phyloP scores from a whole-genome alignment of 768 basidiomycete species.

The Macrolepiota albuminosa region DNA sequence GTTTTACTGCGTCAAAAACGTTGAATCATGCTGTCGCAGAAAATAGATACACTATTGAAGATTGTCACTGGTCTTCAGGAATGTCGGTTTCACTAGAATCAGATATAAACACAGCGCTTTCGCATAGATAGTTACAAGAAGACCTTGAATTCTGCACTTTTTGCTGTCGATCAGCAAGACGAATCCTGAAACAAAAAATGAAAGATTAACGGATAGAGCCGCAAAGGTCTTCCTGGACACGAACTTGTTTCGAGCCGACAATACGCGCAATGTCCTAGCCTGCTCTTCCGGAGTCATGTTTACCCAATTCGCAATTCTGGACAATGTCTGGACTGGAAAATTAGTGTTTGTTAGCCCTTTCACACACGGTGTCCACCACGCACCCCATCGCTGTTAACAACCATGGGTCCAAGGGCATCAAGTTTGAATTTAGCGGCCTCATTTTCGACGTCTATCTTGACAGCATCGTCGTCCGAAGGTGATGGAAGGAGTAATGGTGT shows the following conservation, averaged over 20 bases:
- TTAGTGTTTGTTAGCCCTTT: background rate
- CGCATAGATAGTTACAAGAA: background rate
- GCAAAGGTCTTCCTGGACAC: background rate
- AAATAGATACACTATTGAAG: slow-evolving; percentile 18
- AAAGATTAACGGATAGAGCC: background rate
- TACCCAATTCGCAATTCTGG: slow-evolving; percentile 62
- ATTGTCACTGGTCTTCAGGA: slow-evolving; percentile 13
- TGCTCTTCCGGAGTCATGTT: slow-evolving; percentile 52
- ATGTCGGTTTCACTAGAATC: background rate
- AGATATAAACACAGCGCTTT: background rate
- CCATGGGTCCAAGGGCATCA: slow-evolving; percentile 60
- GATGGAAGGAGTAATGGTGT: background rate
- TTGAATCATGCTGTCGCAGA: slow-evolving; percentile 16
- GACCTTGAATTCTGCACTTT: background rate
- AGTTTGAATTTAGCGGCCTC: slow-evolving; percentile 37
- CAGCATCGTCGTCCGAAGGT: slow-evolving; percentile 3
- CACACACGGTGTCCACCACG: slow-evolving; percentile 15
- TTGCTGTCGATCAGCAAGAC: background rate
- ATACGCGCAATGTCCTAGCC: slow-evolving; percentile 49
- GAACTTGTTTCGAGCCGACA: slow-evolving; percentile 51
- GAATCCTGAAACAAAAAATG: background rate
- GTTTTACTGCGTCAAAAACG: background rate
- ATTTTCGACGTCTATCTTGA: slow-evolving; percentile 6
- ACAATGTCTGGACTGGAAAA: slow-evolving; percentile 43
- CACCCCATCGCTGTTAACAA: slow-evolving; percentile 66